A percentile compares a stretch with the other conserved stretches of the same genome.
phyloP scores from a whole-genome alignment of 2,329 filamentous ascomycete species.

The Colletotrichum kahawae region DNA sequence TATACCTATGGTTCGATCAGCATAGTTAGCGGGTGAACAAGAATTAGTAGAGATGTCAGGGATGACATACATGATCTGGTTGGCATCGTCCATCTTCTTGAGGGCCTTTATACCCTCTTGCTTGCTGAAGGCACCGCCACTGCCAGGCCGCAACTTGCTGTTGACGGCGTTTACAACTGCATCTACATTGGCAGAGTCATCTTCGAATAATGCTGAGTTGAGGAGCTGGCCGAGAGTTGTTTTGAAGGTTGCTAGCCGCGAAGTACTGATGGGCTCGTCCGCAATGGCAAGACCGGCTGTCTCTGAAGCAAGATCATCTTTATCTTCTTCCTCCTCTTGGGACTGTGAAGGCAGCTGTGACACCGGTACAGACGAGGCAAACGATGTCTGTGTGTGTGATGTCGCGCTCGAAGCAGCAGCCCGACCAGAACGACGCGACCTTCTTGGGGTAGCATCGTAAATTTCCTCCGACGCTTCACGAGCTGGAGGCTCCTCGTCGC shows the following conservation, averaged over 20 bases:
- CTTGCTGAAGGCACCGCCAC: slow-evolving; percentile 67
- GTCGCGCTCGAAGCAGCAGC: slow-evolving; percentile 40
- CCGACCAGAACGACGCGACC: slow-evolving; percentile 37
- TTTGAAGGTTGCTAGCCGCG: slow-evolving; percentile 77
- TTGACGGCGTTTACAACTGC: slow-evolving; percentile 84
- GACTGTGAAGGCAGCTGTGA: slow-evolving; percentile 67
- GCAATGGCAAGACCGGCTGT: slow-evolving; percentile 48
- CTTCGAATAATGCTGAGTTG: slow-evolving; percentile 81
- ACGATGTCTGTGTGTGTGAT: slow-evolving; percentile 61
- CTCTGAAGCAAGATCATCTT: slow-evolving; percentile 48
- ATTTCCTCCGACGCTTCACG: slow-evolving; percentile 45
- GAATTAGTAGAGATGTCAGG: neutral
- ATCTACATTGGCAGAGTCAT: slow-evolving; percentile 80
- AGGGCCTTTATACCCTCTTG: slow-evolving; percentile 80
- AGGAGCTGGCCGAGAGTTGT: slow-evolving; percentile 83
- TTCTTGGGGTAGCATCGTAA: slow-evolving; percentile 46
- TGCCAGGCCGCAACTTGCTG: slow-evolving; percentile 58
- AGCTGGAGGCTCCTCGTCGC: slow-evolving; percentile 49
- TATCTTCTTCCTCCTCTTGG: slow-evolving; percentile 44
- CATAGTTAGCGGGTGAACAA: neutral
- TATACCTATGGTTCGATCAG: slow-evolving; percentile 47
- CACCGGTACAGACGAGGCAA: slow-evolving; percentile 79
- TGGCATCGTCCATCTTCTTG: slow-evolving; percentile 78
- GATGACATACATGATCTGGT: slow-evolving; percentile 86
- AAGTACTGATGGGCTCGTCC: slow-evolving; percentile 58